Evolutionary conservation across 2,329 filamentous ascomycete genomes (phyloP).

Genomic region (Trichoderma sp.): DNA sequence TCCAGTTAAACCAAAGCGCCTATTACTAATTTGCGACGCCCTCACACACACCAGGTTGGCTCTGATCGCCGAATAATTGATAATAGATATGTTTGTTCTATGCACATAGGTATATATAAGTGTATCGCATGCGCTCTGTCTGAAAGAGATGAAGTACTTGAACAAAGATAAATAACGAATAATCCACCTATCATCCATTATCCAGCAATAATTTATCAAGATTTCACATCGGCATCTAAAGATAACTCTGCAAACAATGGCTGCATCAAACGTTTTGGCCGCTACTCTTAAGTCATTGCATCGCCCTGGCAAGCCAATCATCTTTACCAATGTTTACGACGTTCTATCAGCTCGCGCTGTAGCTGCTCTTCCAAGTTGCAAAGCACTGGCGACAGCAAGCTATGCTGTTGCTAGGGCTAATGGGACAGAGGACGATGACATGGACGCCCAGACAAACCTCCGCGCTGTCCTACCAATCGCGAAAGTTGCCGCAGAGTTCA

Average conservation of each 20-base stretch:
- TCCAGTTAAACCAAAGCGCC: neutral
- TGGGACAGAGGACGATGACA: neutral
- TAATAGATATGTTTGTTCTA: neutral
- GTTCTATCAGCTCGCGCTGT: neutral
- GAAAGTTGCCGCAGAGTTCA: neutral
- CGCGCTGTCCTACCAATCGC: neutral
- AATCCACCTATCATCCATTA: too few relatives aligned
- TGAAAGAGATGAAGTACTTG: neutral
- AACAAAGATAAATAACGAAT: neutral
- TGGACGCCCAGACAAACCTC: neutral
- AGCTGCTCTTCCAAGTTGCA: neutral
- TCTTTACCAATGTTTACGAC: neutral
- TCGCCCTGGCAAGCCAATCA: neutral
- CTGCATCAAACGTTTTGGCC: neutral
- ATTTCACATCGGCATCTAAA: neutral
- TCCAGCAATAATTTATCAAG: neutral
- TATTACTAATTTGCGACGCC: neutral
- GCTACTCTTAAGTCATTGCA: neutral
- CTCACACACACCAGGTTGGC: neutral
- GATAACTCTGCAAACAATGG: neutral
- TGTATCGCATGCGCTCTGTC: neutral
- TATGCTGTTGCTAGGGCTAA: neutral
- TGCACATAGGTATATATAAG: neutral
- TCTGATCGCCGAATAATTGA: neutral
- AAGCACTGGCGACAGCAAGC: neutral